Evolutionary conservation across 768 basidiomycete species (phyloP), one percentile per base, ranked within the genome.

Genomic region (Leccinum incarnatum): DNA sequence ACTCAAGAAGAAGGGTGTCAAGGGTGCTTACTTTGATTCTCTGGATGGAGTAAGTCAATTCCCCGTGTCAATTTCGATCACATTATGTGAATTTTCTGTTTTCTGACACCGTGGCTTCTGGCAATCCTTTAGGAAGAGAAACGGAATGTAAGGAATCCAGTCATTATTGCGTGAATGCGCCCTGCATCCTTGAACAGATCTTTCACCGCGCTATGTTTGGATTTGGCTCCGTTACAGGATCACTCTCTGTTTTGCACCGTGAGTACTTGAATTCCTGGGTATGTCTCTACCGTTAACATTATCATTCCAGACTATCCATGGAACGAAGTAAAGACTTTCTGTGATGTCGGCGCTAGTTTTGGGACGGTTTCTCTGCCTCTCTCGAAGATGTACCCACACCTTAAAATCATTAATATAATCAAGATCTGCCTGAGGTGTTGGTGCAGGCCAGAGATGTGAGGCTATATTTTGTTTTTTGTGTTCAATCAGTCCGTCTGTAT

Each of bases 391-490:
- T 61, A 62, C 48, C 71, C 69, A 5, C 66, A 69, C 29, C 52
- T 73, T 27, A 68, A 65, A 36, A 65, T 74, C 29, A 50, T 47
- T n/a, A n/a, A n/a, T n/a, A n/a, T 5, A 37, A 68, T 19, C 71
- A 74, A 52, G 71, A 73, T 56, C 52, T 74, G 27, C 71, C 71
- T 11, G 63, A 67, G 23, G 66, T 74, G 9, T 40, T 70, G 9
- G 52, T 8, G 5, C 62, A 57, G 14, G 69, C 69, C 27, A 61
- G 62, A 17, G 62, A 64, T 23, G 65, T 69, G 40, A 60, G 61
- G 2, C 36, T 15, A 50, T 56, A 7, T 45, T 11, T 46, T 45
- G 4, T 12, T 2, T 32, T 32, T 32, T 32, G 30, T 32, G 11
- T 32, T 23, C 30, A 23, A 17, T 25, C 19, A 48, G 7, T 48